Evolutionary conservation across 805 yeast genomes (phyloP).

Genomic region (Lipomyces yamadae): DNA sequence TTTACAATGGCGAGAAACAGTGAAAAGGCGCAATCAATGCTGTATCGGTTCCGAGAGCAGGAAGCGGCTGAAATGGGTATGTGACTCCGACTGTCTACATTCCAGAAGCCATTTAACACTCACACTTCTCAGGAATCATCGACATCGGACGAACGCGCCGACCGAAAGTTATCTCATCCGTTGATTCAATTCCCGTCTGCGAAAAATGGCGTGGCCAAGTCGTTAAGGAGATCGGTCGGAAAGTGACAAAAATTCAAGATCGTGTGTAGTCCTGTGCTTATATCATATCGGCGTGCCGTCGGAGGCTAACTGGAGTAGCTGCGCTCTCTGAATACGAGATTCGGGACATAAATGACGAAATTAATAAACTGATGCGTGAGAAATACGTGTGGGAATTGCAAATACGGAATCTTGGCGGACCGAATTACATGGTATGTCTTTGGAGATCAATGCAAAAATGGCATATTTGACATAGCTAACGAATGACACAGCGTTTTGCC

Average conservation of each 20-base stretch:
- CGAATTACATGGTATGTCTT: conserved; percentile 55
- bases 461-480: neutral
- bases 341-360: conserved; percentile 72
- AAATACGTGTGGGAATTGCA: conserved; percentile 79
- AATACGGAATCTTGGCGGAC: conserved; percentile 73
- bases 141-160: conserved; percentile 61
- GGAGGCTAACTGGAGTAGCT: conserved; percentile 37
- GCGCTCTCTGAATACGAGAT: conserved; percentile 63
- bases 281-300: no score
- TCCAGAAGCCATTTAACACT: neutral
- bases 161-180: conserved; percentile 63
- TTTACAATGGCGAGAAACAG: conserved; percentile 70
- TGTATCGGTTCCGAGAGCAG: conserved; percentile 67
- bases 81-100: neutral
- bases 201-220: conserved; percentile 71
- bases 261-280: conserved; percentile 39
- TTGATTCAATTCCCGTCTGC: conserved; percentile 63
- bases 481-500: conserved; percentile 26
- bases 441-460: conserved; percentile 31
- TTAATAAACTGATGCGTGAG: conserved; percentile 70
- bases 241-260: conserved; percentile 68
- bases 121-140: conserved; percentile 45
- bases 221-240: conserved; percentile 64
- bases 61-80: conserved; percentile 61
- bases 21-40: conserved; percentile 75